phyloP scores from a whole-genome alignment of 306 rosid species.

The Pyrus communis region DNA sequence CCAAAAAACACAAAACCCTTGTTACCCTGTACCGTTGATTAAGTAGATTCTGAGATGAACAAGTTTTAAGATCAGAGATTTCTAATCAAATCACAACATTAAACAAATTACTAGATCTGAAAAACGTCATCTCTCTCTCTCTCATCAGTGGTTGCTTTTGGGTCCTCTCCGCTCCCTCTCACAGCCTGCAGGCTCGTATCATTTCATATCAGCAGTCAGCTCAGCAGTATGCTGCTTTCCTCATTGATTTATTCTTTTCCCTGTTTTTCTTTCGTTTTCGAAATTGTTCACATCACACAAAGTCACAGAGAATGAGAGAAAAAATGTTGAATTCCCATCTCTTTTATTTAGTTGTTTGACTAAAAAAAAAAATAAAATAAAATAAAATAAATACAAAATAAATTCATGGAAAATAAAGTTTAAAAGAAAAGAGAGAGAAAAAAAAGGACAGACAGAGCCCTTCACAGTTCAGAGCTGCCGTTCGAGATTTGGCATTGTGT shows the following conservation, averaged over 20 bases:
- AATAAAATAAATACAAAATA: not conserved
- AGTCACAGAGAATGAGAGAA: conserved; percentile 12
- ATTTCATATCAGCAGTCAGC: conserved; percentile 7
- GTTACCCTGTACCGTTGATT: not conserved
- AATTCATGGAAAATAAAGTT: not conserved
- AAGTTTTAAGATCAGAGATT: not conserved
- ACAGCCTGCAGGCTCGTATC: not conserved
- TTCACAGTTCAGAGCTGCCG: not conserved
- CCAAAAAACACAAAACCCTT: not conserved
- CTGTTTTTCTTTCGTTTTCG: conserved; percentile 7
- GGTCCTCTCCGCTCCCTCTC: conserved; percentile 3
- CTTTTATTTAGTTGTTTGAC: no score
- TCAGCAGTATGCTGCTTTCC: conserved; percentile 7
- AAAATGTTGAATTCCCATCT: no score
- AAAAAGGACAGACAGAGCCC: conserved; percentile 11
- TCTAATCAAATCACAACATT: not conserved
- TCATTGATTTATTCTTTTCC: conserved; percentile 12
- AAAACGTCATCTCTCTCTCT: not conserved
- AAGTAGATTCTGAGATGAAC: not conserved
- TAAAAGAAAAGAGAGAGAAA: not conserved
- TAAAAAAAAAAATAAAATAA: no score
- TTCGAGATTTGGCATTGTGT: conserved; percentile 22
- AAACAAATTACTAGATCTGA: not conserved
- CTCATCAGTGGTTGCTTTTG: not conserved
- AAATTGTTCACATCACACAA: conserved; percentile 40